Percentiles rank a stretch among this genome's conserved stretches.
These are phyloP conservation scores for Kuraishia molischiana DNA, from an alignment of 805 yeast species.

Conservation along the genomic window DNA sequence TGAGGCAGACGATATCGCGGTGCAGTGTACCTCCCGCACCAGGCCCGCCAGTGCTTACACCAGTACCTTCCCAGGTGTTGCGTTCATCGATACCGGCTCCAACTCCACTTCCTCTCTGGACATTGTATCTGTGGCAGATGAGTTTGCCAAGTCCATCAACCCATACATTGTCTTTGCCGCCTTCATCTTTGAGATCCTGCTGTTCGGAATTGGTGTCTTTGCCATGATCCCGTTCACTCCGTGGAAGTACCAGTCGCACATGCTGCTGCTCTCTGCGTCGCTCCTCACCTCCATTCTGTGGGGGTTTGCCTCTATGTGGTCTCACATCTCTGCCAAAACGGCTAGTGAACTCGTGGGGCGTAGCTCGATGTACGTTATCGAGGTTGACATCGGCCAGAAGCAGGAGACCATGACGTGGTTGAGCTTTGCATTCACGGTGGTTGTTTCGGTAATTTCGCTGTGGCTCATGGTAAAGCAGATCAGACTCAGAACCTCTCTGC, in stretches of 20 bases:
- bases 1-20: too few relatives aligned
- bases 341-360: constrained; percentile 31
- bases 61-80: constrained; percentile 21
- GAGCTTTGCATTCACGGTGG: constrained; percentile 36
- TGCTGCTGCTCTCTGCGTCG: constrained; percentile 11
- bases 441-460: constrained; percentile 29
- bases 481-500: too few relatives aligned
- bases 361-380: constrained; percentile 40
- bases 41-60: too few relatives aligned
- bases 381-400: constrained; percentile 34
- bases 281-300: constrained; percentile 29
- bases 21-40: too few relatives aligned
- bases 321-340: constrained; percentile 43
- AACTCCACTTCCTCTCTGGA: constrained; percentile 28
- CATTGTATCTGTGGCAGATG: constrained; percentile 34
- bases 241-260: constrained; percentile 15
- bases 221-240: constrained; percentile 42
- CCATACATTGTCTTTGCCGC: constrained; percentile 44
- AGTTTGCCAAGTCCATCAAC: constrained; percentile 38
- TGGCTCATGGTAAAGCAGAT: too few relatives aligned
- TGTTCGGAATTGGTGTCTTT: constrained; percentile 33
- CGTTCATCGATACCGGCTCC: constrained; percentile 21
- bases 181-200: constrained; percentile 30
- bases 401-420: constrained; percentile 56
- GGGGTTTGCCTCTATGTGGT: constrained; percentile 61